phyloP scores from a whole-genome alignment of 768 basidiomycete species.

The Mycena vulgaris region DNA sequence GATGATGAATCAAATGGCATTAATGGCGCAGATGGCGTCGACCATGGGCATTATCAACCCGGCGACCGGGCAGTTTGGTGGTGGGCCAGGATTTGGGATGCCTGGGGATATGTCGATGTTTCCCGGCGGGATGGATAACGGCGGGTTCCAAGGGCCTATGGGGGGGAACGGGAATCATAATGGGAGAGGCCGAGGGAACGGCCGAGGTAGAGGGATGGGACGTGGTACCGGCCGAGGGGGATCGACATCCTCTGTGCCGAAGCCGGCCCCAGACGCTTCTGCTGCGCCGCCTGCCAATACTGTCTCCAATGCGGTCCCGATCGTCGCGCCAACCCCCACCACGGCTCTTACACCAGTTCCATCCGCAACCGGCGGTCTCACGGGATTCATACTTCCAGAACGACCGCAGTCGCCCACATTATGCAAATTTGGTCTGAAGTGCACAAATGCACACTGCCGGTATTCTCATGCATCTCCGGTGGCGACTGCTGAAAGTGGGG shows the following conservation, averaged over 20 bases:
- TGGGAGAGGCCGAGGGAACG: constrained; percentile 61
- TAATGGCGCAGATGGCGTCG: constrained; percentile 94
- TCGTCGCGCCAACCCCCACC: constrained; percentile 49
- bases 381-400: constrained; percentile 75
- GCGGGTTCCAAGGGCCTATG: constrained; percentile 53
- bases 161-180: constrained; percentile 49
- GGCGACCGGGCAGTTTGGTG: constrained; percentile 68
- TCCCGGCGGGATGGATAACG: constrained; percentile 56
- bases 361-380: constrained; percentile 49
- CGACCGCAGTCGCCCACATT: constrained; percentile 90
- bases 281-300: constrained; percentile 14
- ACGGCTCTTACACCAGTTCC: constrained; percentile 39
- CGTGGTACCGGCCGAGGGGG: constrained; percentile 67
- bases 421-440: constrained; percentile 95
- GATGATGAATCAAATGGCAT: constrained; percentile 93
- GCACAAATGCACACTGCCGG: constrained; percentile 90
- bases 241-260: constrained; percentile 46
- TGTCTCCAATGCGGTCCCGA: constrained; percentile 47
- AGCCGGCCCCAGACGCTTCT: constrained; percentile 32
- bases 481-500: constrained; percentile 93
- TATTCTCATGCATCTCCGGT: constrained; percentile 98
- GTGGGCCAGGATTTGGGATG: constrained; percentile 66
- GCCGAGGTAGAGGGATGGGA: constrained; percentile 64
- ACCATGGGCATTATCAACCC: constrained; percentile 86
- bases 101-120: constrained; percentile 69